Evolutionary conservation across 208 protist genomes (phyloP).

Genomic region (Tritrichomonas musculus): DNA sequence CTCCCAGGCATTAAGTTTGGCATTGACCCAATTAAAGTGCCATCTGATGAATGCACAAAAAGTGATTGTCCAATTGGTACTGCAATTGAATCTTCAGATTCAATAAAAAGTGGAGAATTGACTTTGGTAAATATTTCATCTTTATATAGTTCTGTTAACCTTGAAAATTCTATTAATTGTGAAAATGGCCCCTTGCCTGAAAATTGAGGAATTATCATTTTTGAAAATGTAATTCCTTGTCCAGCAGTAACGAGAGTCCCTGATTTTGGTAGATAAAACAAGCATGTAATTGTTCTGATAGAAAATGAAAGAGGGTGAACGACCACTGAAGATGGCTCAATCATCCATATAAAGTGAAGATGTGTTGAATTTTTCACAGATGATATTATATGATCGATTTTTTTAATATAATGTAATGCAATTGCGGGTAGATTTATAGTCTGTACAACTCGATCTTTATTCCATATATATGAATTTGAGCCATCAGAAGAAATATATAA

Average conservation of each 20-base stretch:
- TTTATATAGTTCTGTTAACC: not conserved
- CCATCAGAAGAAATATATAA: constrained; percentile 12
- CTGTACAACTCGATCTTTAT: not conserved
- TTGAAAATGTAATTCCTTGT: not conserved
- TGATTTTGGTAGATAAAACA: not conserved
- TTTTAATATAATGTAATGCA: not conserved
- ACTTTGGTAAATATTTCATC: not conserved
- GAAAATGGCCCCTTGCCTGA: not conserved
- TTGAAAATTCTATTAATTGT: not conserved
- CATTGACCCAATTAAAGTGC: not conserved
- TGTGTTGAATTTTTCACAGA: not conserved
- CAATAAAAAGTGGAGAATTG: not conserved
- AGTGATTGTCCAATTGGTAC: not conserved
- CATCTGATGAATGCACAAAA: not conserved
- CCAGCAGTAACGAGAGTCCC: not conserved
- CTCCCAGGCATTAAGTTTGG: too few relatives aligned
- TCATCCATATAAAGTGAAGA: not conserved
- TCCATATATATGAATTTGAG: not conserved
- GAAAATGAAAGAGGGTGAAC: not conserved
- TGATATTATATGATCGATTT: constrained; percentile 1
- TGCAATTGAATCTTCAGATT: not conserved
- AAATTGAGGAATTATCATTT: not conserved
- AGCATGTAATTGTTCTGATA: not conserved
- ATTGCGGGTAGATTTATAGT: not conserved
- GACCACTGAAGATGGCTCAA: not conserved